phyloP scores from a whole-genome alignment of 78 protist species.

The Dictyostelium intermedium region DNA sequence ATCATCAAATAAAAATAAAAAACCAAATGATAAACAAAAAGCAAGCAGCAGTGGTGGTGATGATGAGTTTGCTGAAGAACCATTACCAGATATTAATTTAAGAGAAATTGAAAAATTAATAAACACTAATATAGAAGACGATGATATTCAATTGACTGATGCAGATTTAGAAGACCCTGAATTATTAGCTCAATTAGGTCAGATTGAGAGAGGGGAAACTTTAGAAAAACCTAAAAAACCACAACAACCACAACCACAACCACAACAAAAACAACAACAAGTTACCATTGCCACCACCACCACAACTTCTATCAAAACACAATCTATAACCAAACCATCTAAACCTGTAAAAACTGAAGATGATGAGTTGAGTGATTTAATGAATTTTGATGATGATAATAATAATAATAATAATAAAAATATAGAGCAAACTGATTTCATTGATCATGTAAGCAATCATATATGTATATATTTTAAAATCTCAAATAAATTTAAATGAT shows the following conservation, averaged over 20 bases:
- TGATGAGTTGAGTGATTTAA: constrained; percentile 1
- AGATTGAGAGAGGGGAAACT: constrained; percentile 25
- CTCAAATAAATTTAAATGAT: no score
- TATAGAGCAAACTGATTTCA: not conserved
- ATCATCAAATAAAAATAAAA: not conserved
- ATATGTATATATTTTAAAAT: not conserved
- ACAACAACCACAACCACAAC: not conserved
- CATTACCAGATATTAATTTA: constrained; percentile 27
- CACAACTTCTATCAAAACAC: not conserved
- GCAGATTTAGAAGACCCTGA: constrained; percentile 73
- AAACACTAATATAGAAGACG: constrained; percentile 47
- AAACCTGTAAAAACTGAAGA: not conserved
- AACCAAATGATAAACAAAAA: not conserved
- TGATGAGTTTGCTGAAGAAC: not conserved
- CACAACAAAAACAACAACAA: no score
- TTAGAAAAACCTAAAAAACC: not conserved
- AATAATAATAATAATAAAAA: not conserved
- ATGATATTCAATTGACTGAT: constrained; percentile 53
- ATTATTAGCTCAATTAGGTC: constrained; percentile 26
- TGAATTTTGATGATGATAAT: not conserved
- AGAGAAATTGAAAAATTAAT: constrained; percentile 26
- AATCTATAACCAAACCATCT: not conserved
- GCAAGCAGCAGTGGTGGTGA: not conserved
- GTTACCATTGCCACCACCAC: not conserved
- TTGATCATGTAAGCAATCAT: constrained; percentile 12